A percentile compares a stretch with the other conserved stretches of the same genome.
Conservation (phyloP, 331 rosid genomes). For the Erythrophleum ivorense region DNA sequence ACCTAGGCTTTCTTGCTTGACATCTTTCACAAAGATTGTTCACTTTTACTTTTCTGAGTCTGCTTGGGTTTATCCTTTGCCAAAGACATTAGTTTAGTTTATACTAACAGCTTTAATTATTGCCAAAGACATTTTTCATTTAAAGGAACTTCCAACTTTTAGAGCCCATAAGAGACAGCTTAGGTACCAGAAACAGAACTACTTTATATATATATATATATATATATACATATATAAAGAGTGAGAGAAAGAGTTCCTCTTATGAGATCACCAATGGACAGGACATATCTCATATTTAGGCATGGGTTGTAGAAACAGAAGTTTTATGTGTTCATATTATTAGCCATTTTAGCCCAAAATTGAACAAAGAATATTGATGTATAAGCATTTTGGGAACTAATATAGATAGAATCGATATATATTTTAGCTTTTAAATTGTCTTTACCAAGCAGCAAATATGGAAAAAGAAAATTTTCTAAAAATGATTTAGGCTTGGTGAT, state of each 20-base stretch:
- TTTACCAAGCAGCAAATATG: not conserved
- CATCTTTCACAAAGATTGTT: constrained; percentile 5
- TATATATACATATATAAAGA: no score
- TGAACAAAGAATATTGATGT: constrained; percentile 11
- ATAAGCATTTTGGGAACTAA: not conserved
- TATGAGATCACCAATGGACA: not conserved
- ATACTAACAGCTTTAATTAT: not conserved
- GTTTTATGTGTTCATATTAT: not conserved
- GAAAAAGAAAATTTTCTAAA: not conserved
- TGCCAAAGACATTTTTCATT: not conserved
- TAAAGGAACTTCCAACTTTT: not conserved
- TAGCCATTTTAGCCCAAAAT: not conserved
- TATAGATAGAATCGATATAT: not conserved
- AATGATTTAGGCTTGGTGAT: constrained; percentile 25
- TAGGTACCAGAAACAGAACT: not conserved
- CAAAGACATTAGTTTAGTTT: not conserved
- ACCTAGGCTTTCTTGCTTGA: constrained; percentile 1
- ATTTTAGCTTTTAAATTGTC: not conserved
- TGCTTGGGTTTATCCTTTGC: constrained; percentile 19
- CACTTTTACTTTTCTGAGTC: not conserved
- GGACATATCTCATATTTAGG: constrained; percentile 3
- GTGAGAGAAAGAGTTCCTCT: no score
- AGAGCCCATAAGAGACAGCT: not conserved
- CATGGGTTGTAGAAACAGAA: not conserved
- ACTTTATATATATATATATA: not conserved